Conservation (phyloP, 495 filamentous ascomycete species). For the Penicillium arizonense region DNA sequence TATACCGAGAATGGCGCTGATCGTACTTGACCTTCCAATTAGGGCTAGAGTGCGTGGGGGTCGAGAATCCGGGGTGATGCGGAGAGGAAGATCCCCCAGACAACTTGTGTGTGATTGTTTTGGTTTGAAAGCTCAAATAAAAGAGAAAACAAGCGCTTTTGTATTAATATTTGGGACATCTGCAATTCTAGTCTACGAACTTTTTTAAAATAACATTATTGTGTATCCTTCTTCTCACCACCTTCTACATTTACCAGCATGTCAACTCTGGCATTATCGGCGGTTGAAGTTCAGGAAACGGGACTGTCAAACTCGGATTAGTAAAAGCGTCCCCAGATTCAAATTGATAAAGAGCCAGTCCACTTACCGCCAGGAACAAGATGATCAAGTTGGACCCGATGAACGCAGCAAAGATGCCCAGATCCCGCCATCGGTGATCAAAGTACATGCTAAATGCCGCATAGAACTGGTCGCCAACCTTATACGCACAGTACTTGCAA, state of each 20-base stretch:
- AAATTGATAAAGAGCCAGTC: no score
- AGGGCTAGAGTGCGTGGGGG: conserved; percentile 17
- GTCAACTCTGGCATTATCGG: conserved; percentile 29
- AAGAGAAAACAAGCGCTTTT: no score
- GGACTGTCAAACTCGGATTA: conserved; percentile 36
- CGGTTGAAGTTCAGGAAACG: conserved; percentile 67
- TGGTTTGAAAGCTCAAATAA: no score
- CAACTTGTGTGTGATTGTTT: no score
- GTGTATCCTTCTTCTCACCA: no score
- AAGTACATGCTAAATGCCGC: conserved; percentile 60
- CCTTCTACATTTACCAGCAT: no score
- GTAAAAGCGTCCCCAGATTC: not conserved
- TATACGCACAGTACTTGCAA: conserved; percentile 78
- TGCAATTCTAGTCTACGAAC: no score
- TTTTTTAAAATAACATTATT: no score
- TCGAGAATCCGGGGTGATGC: conserved; percentile 11
- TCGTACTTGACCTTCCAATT: conserved; percentile 6
- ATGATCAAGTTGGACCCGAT: conserved; percentile 75
- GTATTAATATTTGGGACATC: no score
- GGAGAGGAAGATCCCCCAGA: not conserved
- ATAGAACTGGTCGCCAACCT: conserved; percentile 77
- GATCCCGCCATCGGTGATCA: conserved; percentile 70
- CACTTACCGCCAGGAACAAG: conserved; percentile 58
- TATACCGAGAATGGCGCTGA: not conserved
- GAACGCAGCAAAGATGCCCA: conserved; percentile 74